Evolutionary conservation across 169 alveolate genomes (phyloP).

Genomic region (Plasmodium gaboni): DNA sequence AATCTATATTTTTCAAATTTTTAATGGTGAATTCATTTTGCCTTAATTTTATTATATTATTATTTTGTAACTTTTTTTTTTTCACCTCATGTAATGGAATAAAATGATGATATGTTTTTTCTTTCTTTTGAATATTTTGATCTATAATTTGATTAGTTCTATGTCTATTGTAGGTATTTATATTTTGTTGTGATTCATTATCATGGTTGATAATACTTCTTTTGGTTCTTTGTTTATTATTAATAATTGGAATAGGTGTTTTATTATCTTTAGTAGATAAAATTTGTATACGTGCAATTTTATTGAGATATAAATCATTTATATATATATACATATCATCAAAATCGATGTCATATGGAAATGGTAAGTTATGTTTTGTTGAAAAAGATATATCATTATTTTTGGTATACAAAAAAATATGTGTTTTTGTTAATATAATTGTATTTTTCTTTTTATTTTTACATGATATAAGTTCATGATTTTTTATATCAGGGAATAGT

Average conservation of each 20-base stretch:
- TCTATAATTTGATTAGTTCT: too few relatives aligned
- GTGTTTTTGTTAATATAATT: slow-evolving; percentile 49
- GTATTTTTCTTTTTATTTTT: slow-evolving; percentile 40
- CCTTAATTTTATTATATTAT: too few relatives aligned
- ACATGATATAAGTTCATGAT: slow-evolving; percentile 63
- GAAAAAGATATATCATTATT: slow-evolving; percentile 27
- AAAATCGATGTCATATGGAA: slow-evolving; percentile 74
- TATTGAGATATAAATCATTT: slow-evolving; percentile 44
- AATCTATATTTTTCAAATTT: too few relatives aligned
- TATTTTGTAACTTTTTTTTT: too few relatives aligned
- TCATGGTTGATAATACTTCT: slow-evolving; percentile 8
- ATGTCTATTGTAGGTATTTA: too few relatives aligned
- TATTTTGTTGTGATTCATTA: slow-evolving; percentile 6
- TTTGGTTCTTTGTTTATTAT: slow-evolving; percentile 10
- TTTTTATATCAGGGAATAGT: slow-evolving; percentile 24
- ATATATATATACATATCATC: slow-evolving; percentile 51
- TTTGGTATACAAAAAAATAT: slow-evolving; percentile 41
- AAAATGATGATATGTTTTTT: background rate
- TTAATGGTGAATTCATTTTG: too few relatives aligned
- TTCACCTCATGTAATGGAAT: too few relatives aligned
- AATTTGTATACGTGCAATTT: slow-evolving; percentile 68
- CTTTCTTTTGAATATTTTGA: background rate
- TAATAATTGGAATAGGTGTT: background rate
- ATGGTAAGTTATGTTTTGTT: slow-evolving; percentile 54
- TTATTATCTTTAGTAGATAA: background rate